These are phyloP conservation scores for Gossypium davidsonii DNA, from an alignment of 441 rosid genomes.

Conservation along the genomic window DNA sequence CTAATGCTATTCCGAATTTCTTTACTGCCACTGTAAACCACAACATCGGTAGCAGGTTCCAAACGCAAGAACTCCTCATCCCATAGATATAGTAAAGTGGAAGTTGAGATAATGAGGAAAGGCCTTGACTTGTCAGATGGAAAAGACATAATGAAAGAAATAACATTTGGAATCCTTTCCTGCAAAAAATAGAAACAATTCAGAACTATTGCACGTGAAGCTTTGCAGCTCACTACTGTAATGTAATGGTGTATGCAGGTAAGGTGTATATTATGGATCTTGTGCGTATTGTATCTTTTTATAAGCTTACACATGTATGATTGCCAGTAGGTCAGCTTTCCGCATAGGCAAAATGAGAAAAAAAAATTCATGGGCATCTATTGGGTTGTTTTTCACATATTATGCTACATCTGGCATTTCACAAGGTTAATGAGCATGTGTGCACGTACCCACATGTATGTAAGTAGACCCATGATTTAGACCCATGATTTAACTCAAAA, in stretches of 20 bases:
- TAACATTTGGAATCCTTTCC: conserved; percentile 43
- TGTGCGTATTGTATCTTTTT: neutral
- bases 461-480: neutral
- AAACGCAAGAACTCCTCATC: conserved; percentile 38
- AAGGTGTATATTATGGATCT: neutral
- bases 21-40: conserved; percentile 42
- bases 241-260: neutral
- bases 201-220: neutral
- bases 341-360: neutral
- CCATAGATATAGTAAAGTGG: conserved; percentile 39
- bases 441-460: neutral
- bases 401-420: neutral
- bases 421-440: neutral
- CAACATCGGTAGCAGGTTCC: conserved; percentile 34
- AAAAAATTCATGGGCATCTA: neutral
- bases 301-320: neutral
- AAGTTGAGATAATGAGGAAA: conserved; percentile 43
- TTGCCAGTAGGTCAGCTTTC: neutral
- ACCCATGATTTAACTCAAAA: neutral
- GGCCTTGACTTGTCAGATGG: conserved; percentile 29
- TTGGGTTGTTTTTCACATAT: neutral
- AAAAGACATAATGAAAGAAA: conserved; percentile 34
- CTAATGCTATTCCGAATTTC: conserved; percentile 34
- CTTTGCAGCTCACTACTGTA: neutral
- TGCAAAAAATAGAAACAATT: conserved; percentile 23